Base-by-base conservation (phyloP, 352 stramenopile species). In the Phytophthora vignae region DNA sequence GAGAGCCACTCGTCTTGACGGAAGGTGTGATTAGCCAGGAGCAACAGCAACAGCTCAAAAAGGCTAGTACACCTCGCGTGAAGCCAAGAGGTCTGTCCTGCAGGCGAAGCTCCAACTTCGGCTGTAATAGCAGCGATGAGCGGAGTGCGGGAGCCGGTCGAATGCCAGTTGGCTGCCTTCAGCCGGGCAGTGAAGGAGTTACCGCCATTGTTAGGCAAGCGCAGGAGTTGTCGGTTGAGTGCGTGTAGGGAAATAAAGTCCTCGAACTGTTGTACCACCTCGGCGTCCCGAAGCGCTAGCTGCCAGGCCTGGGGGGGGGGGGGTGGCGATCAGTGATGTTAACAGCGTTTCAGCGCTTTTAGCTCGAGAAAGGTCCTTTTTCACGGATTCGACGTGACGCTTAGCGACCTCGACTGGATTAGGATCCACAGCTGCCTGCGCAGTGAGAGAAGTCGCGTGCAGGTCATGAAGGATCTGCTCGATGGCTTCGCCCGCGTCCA, bases 331-430 rank as follows among this genome's bases (percentile, higher is more conserved):
- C 44, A 52, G 44, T 7, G n/a, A 52, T 11, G 44, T 22, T 17
- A 52, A 22, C 17, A 52, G 19, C 17, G 44, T 52, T 52, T 52
- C 44, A 5, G 44, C 44, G 19, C 44, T 52, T 52, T 52, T 52
- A 17, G 44, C 17, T 3, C 44, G 44, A 52, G 44, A 52, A 0
- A 52, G 19, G 8, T 52, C 44, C 8, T 22, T 19, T 27, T 52
- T 19, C 44, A 27, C 44, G 8, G 44, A 52, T 52, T 52, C 17
- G n/a, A 52, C 44, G 17, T 52, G 44, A 14, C 44, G 44, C 19
- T 52, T 22, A 19, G 44, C 44, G 10, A 52, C 19, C 19, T 19
- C 44, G 19, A 52, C 19, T 19, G 44, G n/a, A 22, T 22, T 52
- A 14, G 17, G 11, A 22, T 52, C 44, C 44, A 27, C 44, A 1